Percentiles rank a stretch among this genome's conserved stretches.
phyloP scores from a whole-genome alignment of 768 basidiomycete genomes.

The Boletus pseudo-olivaceus region DNA sequence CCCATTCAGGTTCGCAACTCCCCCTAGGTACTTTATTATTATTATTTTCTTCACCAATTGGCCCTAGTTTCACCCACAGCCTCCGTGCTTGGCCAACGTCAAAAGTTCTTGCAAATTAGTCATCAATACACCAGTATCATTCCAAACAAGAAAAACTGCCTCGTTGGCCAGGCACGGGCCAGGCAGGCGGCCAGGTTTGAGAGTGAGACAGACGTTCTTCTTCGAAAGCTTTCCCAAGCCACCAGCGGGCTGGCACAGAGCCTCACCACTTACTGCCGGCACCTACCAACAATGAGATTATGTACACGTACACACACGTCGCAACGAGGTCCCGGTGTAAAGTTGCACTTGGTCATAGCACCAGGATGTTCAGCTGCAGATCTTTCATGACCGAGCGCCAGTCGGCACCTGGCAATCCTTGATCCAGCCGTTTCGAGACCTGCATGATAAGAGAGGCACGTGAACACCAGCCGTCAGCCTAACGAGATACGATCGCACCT shows the following conservation, averaged over 20 bases:
- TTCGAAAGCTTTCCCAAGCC: conserved; percentile 15
- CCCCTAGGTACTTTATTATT: conserved; percentile 4
- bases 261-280: conserved; percentile 26
- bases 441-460: conserved; percentile 18
- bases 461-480: conserved; percentile 21
- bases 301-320: conserved; percentile 18
- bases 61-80: conserved; percentile 14
- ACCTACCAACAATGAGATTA: conserved; percentile 21
- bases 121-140: conserved; percentile 11
- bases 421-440: conserved; percentile 36
- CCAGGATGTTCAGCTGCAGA: conserved; percentile 24
- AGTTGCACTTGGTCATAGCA: conserved; percentile 19
- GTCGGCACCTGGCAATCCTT: conserved; percentile 28
- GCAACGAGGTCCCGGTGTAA: conserved; percentile 20
- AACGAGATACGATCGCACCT: conserved; percentile 26
- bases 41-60: conserved; percentile 8
- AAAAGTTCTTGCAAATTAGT: conserved; percentile 14
- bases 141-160: conserved; percentile 9
- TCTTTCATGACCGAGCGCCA: conserved; percentile 37
- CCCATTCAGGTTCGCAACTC: conserved; percentile 24
- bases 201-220: conserved; percentile 9
- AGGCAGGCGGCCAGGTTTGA: conserved; percentile 2
- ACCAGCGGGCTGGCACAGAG: conserved; percentile 7
- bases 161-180: conserved; percentile 21
- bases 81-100: conserved; percentile 10